Evolutionary conservation across 192 early-diverging fungal species (phyloP), one percentile per base, ranked within the genome.

Genomic region (Coemansia sp.): DNA sequence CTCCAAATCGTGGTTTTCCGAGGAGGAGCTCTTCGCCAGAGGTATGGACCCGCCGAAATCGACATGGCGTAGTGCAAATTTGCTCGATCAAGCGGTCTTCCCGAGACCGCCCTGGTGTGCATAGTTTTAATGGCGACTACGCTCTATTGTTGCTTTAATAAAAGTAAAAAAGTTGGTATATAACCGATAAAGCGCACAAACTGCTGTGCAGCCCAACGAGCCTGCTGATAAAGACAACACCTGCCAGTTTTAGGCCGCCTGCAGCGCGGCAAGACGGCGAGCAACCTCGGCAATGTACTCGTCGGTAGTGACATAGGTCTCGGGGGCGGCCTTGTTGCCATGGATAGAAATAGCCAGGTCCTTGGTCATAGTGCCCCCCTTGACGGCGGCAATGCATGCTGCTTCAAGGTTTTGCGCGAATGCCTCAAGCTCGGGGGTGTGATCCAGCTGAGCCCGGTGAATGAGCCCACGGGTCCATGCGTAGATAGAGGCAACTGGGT

Each of bases 401-500:
- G 68, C 51, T 69, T 98, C 95, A 26, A 98, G 81, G 52, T 88
- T 85, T 30, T 79, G 58, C 36, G 85, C 81, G 82, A 93, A 98
- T 23, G 68, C 57, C 33, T 68, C 65, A 30, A 98, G 79, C 30
- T 86, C 85, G 8, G 71, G 67, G 67, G 92, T 90, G 35, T 83
- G 75, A 63, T 98, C 95, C 19, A 98, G 79, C 83, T 91, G 91
- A 59, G 94, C 93, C 42, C 95, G 90, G 74, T 97, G 94, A 26
- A 83, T 88, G 32, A 98, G 81, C 46, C 95, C 95, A 36, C 94
- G 89, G 34, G 92, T 85, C 89, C 89, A 91, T 35, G 95, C 95
- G 68, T 93, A 98, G 73, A 98, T 97, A 26, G 87, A 90, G 19
- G 95, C 95, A 46, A 98, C 90, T 0, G 95, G 91, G 86, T 98